Conservation (phyloP, 2,329 filamentous ascomycete genomes). For the Ceratocystis diversiconidia region DNA sequence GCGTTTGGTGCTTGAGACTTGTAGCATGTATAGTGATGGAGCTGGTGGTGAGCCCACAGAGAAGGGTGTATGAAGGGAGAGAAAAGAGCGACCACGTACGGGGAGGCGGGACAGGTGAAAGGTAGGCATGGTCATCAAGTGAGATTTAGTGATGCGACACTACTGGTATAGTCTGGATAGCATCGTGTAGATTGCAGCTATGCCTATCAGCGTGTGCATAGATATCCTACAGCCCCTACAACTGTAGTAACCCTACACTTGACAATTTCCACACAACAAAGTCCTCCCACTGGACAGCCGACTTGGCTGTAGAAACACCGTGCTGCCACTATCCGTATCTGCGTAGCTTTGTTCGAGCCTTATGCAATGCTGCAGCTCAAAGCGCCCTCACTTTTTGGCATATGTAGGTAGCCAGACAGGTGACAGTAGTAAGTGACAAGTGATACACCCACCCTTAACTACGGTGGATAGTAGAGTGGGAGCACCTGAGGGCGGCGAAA, state of each 20-base stretch:
- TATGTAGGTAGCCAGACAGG: slow-evolving; percentile 1
- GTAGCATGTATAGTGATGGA: no score
- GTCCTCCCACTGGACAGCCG: background rate
- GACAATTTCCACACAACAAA: background rate
- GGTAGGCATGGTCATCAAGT: no score
- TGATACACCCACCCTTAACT: background rate
- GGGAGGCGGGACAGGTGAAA: no score
- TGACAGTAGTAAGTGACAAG: background rate
- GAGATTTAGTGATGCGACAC: no score
- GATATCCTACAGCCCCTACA: background rate
- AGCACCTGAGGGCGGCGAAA: background rate
- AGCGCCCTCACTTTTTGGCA: background rate
- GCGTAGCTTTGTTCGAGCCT: no score
- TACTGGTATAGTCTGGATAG: no score
- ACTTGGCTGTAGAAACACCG: background rate
- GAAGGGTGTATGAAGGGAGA: no score
- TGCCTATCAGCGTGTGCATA: background rate
- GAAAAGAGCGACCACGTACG: no score
- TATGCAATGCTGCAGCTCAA: background rate
- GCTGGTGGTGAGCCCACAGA: no score
- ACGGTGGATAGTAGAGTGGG: background rate
- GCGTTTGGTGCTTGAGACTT: no score
- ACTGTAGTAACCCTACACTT: background rate
- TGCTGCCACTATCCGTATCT: background rate
- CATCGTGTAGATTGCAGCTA: no score